Conservation (phyloP, 2,329 filamentous ascomycete genomes). For the Tolypocladium tundrense region DNA sequence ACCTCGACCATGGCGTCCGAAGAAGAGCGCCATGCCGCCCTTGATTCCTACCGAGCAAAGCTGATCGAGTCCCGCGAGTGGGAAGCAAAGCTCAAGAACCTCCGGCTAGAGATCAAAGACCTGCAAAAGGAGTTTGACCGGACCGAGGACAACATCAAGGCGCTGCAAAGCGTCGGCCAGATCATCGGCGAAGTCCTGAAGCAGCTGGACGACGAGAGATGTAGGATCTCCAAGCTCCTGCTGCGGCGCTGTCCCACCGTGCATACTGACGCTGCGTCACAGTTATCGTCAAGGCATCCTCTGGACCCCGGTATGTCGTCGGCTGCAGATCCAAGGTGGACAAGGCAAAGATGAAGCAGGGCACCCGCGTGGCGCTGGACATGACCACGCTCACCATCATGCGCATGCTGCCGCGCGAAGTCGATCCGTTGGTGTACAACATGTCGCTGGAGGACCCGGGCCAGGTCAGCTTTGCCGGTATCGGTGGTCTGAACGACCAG, state of each 20-base stretch:
- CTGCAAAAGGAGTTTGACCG: slow-evolving; percentile 91
- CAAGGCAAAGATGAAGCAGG: slow-evolving; percentile 94
- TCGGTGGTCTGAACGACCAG: slow-evolving; percentile 95
- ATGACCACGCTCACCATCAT: slow-evolving; percentile 99
- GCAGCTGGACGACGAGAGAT: slow-evolving; percentile 97
- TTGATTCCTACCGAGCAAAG: slow-evolving; percentile 69
- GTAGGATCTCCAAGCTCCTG: slow-evolving; percentile 39
- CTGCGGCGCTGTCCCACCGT: neutral
- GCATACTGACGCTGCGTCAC: slow-evolving; percentile 5
- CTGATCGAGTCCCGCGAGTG: slow-evolving; percentile 93
- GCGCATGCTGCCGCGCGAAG: slow-evolving; percentile 97
- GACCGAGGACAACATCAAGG: slow-evolving; percentile 99
- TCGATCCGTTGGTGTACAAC: slow-evolving; percentile 98
- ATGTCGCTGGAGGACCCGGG: slow-evolving; percentile 98
- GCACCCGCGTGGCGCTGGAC: slow-evolving; percentile 91
- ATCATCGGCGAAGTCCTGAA: slow-evolving; percentile 99
- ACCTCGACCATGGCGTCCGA: slow-evolving; percentile 37
- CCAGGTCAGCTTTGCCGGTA: slow-evolving; percentile 94
- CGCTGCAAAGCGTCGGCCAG: slow-evolving; percentile 94
- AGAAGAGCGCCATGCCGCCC: slow-evolving; percentile 56
- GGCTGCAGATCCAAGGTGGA: slow-evolving; percentile 98
- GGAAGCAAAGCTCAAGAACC: slow-evolving; percentile 92
- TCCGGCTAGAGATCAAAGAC: slow-evolving; percentile 92
- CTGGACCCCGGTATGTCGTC: slow-evolving; percentile 93
- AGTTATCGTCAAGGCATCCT: slow-evolving; percentile 99